Percentiles rank a stretch among this genome's conserved stretches.
phyloP scores from a whole-genome alignment of 139 green algal species.

The Auxenochlorella protothecoides region DNA sequence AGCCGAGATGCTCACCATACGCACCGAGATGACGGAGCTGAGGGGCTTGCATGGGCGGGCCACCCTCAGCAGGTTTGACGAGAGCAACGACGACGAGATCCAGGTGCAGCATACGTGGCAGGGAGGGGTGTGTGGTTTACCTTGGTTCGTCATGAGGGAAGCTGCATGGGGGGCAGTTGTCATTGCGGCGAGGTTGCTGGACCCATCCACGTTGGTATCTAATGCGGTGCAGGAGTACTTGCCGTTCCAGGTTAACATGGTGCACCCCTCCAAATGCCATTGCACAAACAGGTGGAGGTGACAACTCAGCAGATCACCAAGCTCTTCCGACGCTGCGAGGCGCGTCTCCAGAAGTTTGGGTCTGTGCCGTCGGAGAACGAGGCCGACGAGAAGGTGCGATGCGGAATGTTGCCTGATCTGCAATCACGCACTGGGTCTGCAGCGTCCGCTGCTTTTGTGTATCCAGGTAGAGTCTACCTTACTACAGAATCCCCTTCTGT shows the following conservation, averaged over 20 bases:
- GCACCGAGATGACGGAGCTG: slow-evolving; percentile 49
- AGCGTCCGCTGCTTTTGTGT: neutral
- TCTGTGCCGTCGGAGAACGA: slow-evolving; percentile 3
- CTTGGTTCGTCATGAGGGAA: too few species aligned
- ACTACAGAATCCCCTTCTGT: neutral
- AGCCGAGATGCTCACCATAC: slow-evolving; percentile 43
- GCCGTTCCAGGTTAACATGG: too few species aligned
- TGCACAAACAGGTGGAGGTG: slow-evolving; percentile 15
- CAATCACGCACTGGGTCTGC: too few species aligned
- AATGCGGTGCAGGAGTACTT: too few species aligned
- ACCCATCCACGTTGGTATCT: neutral
- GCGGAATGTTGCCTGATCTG: slow-evolving; percentile 1
- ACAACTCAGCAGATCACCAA: slow-evolving; percentile 48
- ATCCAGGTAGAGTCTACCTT: too few species aligned
- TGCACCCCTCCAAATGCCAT: too few species aligned
- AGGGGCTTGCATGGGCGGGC: slow-evolving; percentile 27
- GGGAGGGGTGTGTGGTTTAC: neutral
- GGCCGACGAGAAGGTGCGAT: slow-evolving; percentile 38
- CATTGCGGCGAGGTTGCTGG: neutral
- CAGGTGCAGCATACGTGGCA: slow-evolving; percentile 13
- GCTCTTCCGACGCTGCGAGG: slow-evolving; percentile 44
- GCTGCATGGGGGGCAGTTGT: too few species aligned
- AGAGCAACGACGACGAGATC: slow-evolving; percentile 33
- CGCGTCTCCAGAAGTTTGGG: slow-evolving; percentile 37
- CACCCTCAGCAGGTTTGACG: slow-evolving; percentile 44